phyloP scores from a whole-genome alignment of 1,284 basidiomycete genomes.

The Clitocybe nebularis region DNA sequence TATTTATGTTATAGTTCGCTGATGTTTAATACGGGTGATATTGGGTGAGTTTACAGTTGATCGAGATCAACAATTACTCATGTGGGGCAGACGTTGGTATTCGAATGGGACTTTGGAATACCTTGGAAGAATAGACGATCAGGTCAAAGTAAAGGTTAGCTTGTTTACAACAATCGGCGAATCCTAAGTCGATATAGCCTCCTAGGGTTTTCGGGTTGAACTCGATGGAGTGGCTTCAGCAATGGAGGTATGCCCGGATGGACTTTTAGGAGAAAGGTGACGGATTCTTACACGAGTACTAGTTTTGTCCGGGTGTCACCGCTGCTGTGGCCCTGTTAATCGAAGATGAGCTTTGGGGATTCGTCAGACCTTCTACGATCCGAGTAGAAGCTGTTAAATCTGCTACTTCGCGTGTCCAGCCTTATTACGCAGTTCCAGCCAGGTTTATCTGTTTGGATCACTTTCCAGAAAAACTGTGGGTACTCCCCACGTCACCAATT shows the following conservation, averaged over 20 bases:
- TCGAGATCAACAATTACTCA: too few species aligned
- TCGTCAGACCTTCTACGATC: constrained; percentile 27
- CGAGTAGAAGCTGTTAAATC: constrained; percentile 21
- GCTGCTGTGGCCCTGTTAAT: constrained; percentile 29
- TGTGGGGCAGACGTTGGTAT: too few species aligned
- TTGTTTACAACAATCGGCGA: too few species aligned
- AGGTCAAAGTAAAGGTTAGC: constrained; percentile 36
- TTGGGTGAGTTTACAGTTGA: constrained; percentile 41
- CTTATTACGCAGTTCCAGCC: constrained; percentile 32
- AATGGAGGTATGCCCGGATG: constrained; percentile 28
- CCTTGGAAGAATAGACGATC: constrained; percentile 32
- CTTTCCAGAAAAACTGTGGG: too few species aligned
- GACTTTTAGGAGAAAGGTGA: too few species aligned
- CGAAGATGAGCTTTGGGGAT: constrained; percentile 29
- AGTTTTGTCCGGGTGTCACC: constrained; percentile 22
- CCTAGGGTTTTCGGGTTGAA: constrained; percentile 33
- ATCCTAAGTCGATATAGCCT: too few species aligned
- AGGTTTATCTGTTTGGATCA: too few species aligned
- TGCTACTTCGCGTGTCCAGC: constrained; percentile 27
- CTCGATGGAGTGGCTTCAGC: constrained; percentile 31
- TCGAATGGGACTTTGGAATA: constrained; percentile 32
- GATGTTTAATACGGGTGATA: constrained; percentile 62
- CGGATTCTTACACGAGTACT: too few species aligned
- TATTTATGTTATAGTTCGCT: constrained; percentile 30
- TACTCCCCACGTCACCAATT: too few species aligned